phyloP scores from a whole-genome alignment of 2,329 filamentous ascomycete genomes.

The Mycogone perniciosa region DNA sequence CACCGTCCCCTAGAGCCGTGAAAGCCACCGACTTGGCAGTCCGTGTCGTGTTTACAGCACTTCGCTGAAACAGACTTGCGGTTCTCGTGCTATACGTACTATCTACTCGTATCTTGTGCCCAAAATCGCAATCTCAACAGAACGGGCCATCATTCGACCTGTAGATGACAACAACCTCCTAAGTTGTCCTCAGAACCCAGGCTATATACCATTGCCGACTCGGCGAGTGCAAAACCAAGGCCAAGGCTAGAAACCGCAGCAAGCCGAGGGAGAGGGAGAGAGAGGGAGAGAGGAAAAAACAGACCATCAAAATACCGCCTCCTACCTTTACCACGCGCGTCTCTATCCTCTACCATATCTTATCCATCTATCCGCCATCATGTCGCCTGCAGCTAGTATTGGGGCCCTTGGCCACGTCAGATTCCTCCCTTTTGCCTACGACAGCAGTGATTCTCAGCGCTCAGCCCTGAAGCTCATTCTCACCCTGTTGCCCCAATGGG shows the following conservation, averaged over 20 bases:
- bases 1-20: constrained; percentile 4
- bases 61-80: not conserved
- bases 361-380: constrained; percentile 15
- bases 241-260: not conserved
- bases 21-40: not conserved
- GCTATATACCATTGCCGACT: not conserved
- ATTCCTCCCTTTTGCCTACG: constrained; percentile 72
- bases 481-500: constrained; percentile 78
- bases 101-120: constrained; percentile 1
- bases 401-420: constrained; percentile 41
- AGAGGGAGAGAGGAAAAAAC: not conserved
- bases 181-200: not conserved
- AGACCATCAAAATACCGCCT: not conserved
- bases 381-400: constrained; percentile 29
- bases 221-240: constrained; percentile 1
- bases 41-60: constrained; percentile 7
- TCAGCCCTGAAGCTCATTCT: constrained; percentile 77
- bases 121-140: constrained; percentile 5
- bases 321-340: not conserved
- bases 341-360: not conserved
- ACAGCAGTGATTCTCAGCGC: constrained; percentile 65
- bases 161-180: constrained; percentile 1
- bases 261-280: not conserved
- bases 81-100: not conserved
- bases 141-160: not conserved